Percentiles rank a stretch among this genome's conserved stretches.
Evolutionary conservation across 768 basidiomycete genomes (phyloP).

Genomic region (Leccinum disarticulatum): DNA sequence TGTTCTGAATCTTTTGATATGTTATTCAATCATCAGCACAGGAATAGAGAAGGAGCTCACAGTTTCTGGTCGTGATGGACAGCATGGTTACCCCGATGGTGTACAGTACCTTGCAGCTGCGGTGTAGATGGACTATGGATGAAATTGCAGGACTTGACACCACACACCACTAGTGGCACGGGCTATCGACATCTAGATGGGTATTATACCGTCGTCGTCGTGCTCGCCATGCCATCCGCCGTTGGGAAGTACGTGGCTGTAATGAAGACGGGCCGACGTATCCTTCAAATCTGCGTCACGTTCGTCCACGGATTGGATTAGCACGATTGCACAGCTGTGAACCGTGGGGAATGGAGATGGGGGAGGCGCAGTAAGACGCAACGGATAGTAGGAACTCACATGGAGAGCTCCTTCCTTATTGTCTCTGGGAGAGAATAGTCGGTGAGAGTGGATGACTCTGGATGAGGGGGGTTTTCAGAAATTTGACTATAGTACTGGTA

Average conservation of each 20-base stretch:
- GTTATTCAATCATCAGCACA: neutral
- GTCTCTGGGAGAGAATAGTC: no score
- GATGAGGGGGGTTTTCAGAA: no score
- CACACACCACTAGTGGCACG: no score
- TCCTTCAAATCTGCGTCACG: constrained; percentile 42
- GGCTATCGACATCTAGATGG: no score
- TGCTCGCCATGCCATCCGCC: constrained; percentile 33
- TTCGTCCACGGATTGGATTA: constrained; percentile 40
- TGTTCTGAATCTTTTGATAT: no score
- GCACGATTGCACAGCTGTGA: constrained; percentile 39
- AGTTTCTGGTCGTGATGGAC: constrained; percentile 32
- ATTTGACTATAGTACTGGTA: no score
- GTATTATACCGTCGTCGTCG: constrained; percentile 3
- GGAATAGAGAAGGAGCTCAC: constrained; percentile 23
- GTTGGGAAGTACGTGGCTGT: constrained; percentile 36
- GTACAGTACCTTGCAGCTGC: constrained; percentile 26
- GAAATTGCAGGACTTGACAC: no score
- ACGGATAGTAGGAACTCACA: no score
- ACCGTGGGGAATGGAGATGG: constrained; percentile 36
- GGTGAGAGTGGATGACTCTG: no score
- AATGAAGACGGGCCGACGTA: constrained; percentile 49
- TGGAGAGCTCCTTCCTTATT: no score
- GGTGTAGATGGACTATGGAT: neutral
- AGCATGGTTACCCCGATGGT: neutral
- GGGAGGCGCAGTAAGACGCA: constrained; percentile 22